Base-by-base conservation (phyloP, 768 basidiomycete genomes). In the Calocera cornea region DNA sequence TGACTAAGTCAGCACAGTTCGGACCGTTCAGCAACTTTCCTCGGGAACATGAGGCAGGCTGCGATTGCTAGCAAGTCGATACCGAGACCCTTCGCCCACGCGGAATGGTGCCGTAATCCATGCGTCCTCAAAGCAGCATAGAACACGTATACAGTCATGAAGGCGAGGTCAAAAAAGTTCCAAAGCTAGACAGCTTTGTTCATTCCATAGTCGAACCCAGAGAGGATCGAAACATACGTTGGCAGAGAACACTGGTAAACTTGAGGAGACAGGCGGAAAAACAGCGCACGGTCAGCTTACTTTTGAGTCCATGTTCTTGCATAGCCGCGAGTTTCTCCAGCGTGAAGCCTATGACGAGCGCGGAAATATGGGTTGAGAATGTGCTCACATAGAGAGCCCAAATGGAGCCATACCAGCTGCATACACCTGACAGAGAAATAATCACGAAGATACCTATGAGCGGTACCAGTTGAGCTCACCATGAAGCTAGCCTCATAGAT, bases 151-250 rank as follows among this genome's bases (percentile, higher is more conserved):
- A 89, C 83, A 14, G 90, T 87, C 50, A 97, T 87, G 77, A 97
- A 94, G 60, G 91, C 90, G 65, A 95, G 71, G 75, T 97, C 95
- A 74, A 97, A 97, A 0, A 93, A 93, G 70, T 97, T 95, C 89
- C 89, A 72, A 10, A 69, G 41, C n/a, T 54, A 16, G 47, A 19
- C n/a, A 49, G 68, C 19, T 19, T 29, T 3, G 19, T 17, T 22
- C 33, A 71, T 36, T 67, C 60, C 16, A 2, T 33, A 1, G 24
- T 38, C 24, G 31, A 31, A 24, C 34, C 11, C 19, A 49, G 19
- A 19, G 24, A 8, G 36, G 19, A 33, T 44, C 2, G 34, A 41
- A 65, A 50, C 73, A 70, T 10, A 74, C 71, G 60, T 75, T 75
- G 36, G 75, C 72, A 14, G 72, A 72, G 65, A 73, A 75, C 14